Evolutionary conservation across 2,329 filamentous ascomycete genomes (phyloP).

Genomic region (Monascus ruber): DNA sequence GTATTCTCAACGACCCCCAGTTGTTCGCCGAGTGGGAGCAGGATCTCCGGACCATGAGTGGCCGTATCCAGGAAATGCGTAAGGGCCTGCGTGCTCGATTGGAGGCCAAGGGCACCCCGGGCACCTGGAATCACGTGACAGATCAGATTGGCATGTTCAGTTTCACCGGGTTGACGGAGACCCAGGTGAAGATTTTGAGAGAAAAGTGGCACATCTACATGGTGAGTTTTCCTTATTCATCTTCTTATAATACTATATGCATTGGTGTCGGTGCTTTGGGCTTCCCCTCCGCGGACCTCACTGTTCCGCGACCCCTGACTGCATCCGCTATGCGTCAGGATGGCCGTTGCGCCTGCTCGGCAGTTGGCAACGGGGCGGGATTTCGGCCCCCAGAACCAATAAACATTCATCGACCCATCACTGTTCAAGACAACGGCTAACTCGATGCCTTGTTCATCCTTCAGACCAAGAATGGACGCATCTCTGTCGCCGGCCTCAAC

Average conservation of each 20-base stretch:
- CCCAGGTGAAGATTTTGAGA: conserved; percentile 36
- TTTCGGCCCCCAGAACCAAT: not conserved
- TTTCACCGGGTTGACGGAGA: conserved; percentile 49
- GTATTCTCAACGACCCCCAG: conserved; percentile 67
- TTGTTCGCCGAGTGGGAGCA: conserved; percentile 89
- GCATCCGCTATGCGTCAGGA: no score
- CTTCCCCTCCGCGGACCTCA: not conserved
- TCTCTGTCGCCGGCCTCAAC: conserved; percentile 97
- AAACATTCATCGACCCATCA: not conserved
- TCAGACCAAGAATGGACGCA: conserved; percentile 86
- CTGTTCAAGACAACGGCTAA: conserved; percentile 1
- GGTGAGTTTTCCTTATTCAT: conserved; percentile 18
- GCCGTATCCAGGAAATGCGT: conserved; percentile 89
- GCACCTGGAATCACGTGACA: conserved; percentile 93
- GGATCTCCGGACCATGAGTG: conserved; percentile 86
- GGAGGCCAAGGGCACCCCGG: conserved; percentile 74
- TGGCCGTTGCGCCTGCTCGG: no score
- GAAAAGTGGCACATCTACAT: conserved; percentile 42
- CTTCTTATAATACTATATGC: not conserved
- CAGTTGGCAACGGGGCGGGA: not conserved
- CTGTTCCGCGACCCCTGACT: not conserved
- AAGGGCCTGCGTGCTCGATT: conserved; percentile 65
- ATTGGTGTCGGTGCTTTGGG: not conserved
- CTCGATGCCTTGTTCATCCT: not conserved
- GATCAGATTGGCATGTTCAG: conserved; percentile 99